Evolutionary conservation across 2,329 filamentous ascomycete genomes (phyloP).

Genomic region (Trichoderma afroharzianum): DNA sequence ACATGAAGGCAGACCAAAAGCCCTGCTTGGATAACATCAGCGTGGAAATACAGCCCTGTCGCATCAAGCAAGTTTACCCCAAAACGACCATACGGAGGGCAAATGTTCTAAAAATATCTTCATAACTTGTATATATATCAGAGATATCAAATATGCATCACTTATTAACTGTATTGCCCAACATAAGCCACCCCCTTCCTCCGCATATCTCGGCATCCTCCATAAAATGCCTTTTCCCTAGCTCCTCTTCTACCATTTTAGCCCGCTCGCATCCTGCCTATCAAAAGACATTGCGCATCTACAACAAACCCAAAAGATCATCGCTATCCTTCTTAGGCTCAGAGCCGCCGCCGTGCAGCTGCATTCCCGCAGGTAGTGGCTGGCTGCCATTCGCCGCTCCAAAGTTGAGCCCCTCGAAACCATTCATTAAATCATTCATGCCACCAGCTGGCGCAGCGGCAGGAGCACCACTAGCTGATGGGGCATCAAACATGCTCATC

Average conservation of each 20-base stretch:
- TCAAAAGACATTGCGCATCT: constrained; percentile 20
- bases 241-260: not conserved
- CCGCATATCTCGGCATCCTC: not conserved
- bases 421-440: constrained; percentile 85
- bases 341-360: constrained; percentile 42
- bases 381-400: constrained; percentile 44
- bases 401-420: constrained; percentile 79
- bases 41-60: not conserved
- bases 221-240: not conserved
- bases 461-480: constrained; percentile 47
- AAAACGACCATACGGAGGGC: not conserved
- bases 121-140: constrained; percentile 11
- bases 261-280: not conserved
- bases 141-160: constrained; percentile 8
- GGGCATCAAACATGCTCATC: constrained; percentile 68
- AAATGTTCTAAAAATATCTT: not conserved
- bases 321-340: constrained; percentile 56
- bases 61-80: not conserved
- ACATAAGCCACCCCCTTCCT: not conserved
- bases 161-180: constrained; percentile 14
- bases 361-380: constrained; percentile 61
- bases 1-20: not conserved
- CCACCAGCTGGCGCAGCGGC: constrained; percentile 46
- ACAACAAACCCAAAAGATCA: constrained; percentile 51
- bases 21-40: not conserved